Conservation (phyloP, 176 grass and related monocot species). For the Pharus latifolius region DNA sequence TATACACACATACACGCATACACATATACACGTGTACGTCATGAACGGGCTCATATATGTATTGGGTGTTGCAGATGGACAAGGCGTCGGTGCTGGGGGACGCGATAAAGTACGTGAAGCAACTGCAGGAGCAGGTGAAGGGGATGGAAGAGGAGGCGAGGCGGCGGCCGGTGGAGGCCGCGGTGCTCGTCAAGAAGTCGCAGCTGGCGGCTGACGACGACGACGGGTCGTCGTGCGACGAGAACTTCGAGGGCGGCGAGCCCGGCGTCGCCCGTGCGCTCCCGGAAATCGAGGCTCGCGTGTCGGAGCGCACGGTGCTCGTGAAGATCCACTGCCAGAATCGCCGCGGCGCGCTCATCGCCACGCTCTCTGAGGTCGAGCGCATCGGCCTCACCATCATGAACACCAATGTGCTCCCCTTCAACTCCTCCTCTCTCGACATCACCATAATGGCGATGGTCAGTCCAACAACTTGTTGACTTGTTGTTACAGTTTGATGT, state of each 20-base stretch:
- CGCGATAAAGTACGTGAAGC: slow-evolving; percentile 93
- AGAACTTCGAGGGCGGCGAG: slow-evolving; percentile 33
- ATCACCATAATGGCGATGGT: slow-evolving; percentile 87
- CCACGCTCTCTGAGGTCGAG: slow-evolving; percentile 59
- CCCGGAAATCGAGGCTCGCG: slow-evolving; percentile 78
- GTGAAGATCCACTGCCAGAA: slow-evolving; percentile 96
- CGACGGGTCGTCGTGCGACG: slow-evolving; percentile 44
- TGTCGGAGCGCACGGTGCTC: slow-evolving; percentile 57
- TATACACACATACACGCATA: not conserved
- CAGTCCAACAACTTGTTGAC: not conserved
- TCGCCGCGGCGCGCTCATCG: slow-evolving; percentile 59
- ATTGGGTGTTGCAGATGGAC: slow-evolving; percentile 55
- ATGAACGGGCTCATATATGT: not conserved
- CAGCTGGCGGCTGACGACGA: slow-evolving; percentile 55
- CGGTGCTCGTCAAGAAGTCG: slow-evolving; percentile 74
- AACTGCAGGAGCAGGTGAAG: slow-evolving; percentile 77
- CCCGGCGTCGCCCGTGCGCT: slow-evolving; percentile 27
- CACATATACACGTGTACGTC: not conserved
- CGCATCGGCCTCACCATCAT: slow-evolving; percentile 52
- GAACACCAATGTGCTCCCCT: slow-evolving; percentile 85
- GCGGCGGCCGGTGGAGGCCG: slow-evolving; percentile 68
- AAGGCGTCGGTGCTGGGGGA: slow-evolving; percentile 98
- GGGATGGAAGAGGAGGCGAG: slow-evolving; percentile 48
- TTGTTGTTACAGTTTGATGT: too few relatives aligned
- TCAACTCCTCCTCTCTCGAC: slow-evolving; percentile 59